These are phyloP conservation scores for Pterocarpus santalinus DNA, from an alignment of 306 rosid genomes.

Conservation along the genomic window DNA sequence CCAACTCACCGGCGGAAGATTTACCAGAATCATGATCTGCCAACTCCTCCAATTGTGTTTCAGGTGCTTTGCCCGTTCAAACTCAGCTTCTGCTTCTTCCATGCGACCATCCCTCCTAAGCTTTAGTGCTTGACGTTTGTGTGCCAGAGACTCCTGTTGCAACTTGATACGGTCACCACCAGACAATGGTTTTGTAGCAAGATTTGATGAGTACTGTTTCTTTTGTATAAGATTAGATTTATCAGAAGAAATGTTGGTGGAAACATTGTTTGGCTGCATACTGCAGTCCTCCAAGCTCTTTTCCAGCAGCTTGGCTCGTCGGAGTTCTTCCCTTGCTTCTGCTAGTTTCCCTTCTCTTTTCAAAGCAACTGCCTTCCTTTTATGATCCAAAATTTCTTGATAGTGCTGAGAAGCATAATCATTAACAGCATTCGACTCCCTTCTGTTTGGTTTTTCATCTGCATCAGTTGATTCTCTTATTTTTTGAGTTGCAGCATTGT, in stretches of 20 bases:
- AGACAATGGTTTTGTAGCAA: conserved; percentile 62
- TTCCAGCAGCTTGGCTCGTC: conserved; percentile 83
- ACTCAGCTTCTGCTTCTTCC: conserved; percentile 89
- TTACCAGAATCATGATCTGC: conserved; percentile 54
- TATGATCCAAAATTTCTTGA: conserved; percentile 81
- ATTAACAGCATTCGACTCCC: conserved; percentile 43
- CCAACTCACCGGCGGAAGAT: conserved; percentile 42
- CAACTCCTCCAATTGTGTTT: conserved; percentile 77
- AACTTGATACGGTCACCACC: conserved; percentile 95
- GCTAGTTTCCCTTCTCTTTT: conserved; percentile 91
- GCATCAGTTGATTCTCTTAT: conserved; percentile 34
- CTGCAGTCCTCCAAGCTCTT: conserved; percentile 68
- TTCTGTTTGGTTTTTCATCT: conserved; percentile 53
- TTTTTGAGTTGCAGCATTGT: conserved; percentile 42
- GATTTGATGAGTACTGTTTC: conserved; percentile 50
- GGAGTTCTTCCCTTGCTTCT: conserved; percentile 92
- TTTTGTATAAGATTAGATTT: conserved; percentile 52
- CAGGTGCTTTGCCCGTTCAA: conserved; percentile 89
- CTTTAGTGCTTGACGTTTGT: conserved; percentile 91
- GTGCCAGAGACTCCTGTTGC: conserved; percentile 94
- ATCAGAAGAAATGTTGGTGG: conserved; percentile 44
- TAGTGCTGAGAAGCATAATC: conserved; percentile 57
- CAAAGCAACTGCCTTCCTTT: conserved; percentile 83
- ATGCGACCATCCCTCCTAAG: conserved; percentile 83
- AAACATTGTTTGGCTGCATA: conserved; percentile 47